phyloP scores from a whole-genome alignment of 371 early-diverging fungal genomes.

The Neoconidiobolus thromboides region DNA sequence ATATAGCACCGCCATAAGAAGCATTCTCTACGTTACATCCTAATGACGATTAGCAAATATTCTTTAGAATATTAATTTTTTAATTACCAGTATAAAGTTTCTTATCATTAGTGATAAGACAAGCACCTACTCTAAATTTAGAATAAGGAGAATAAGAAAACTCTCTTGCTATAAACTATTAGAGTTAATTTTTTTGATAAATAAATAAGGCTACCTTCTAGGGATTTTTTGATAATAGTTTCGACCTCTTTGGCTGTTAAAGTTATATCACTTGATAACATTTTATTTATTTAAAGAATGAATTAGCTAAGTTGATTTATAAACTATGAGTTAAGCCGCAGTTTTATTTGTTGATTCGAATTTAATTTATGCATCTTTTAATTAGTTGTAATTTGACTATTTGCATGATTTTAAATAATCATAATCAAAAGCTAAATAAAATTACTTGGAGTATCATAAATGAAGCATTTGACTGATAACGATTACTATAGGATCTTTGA shows the following conservation, averaged over 20 bases:
- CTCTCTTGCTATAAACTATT: conserved; percentile 19
- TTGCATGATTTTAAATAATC: no score
- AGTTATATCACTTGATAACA: neutral
- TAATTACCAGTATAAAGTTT: conserved; percentile 33
- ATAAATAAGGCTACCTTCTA: neutral
- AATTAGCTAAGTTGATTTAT: no score
- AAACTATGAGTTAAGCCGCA: no score
- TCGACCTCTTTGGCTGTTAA: conserved; percentile 1
- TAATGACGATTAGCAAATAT: conserved; percentile 1
- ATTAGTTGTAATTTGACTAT: no score
- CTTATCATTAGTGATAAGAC: conserved; percentile 38
- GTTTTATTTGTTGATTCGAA: no score
- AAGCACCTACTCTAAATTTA: conserved; percentile 69
- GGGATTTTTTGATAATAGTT: neutral
- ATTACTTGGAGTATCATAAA: no score
- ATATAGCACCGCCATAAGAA: conserved; percentile 43
- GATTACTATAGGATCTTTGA: no score
- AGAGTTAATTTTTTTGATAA: neutral
- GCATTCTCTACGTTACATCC: conserved; percentile 80
- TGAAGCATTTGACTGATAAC: no score
- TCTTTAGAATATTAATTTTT: neutral
- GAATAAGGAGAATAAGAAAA: conserved; percentile 62
- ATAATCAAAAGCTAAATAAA: no score
- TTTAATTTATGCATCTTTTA: no score
- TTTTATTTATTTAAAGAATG: neutral